Evolutionary conservation across 139 green algal species (phyloP), one percentile per base, ranked within the genome.

Genomic region (Yamagishiella unicocca): DNA sequence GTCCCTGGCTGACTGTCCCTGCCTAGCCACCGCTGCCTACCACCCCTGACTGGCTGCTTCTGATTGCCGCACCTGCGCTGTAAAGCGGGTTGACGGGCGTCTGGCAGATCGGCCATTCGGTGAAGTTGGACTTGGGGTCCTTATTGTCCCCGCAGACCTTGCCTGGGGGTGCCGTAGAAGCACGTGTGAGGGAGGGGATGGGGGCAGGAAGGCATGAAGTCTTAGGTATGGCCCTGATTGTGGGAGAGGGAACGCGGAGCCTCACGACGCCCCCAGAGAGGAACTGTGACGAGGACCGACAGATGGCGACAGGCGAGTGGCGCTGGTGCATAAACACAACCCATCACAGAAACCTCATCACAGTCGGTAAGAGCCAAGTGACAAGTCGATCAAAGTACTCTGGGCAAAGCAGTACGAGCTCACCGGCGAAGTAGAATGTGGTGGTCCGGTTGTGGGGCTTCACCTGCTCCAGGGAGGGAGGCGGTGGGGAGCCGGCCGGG

Each of bases 71-170:
- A 92, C 89, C 89, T 88, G 89, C 85, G 66, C 84, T 90, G 82
- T 92, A 92, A 5, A 92, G 85, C 31, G 89, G 89, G 81, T 92
- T 92, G 40, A 42, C 81, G 27, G 73, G 27, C 6, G 89, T 92
- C 85, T 92, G 85, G 68, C 89, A 92, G 54, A 92, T 82, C 62
- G 85, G 89, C 82, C 82, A 86, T 4, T 54, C 19, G 43, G 58
- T 62, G 9, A 33, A 43, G 68, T 87, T 42, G 4, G n/a, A 10
- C 31, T 38, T 43, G 29, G 89, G 89, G 19, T 92, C 89, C 33
- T 53, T 58, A 82, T 92, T 92, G 81, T 92, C 89, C 0, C 89
- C 89, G 75, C 89, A 92, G 31, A 92, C 89, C 89, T 92, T 92
- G 50, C 89, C 89, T 90, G 76, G 4, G 54, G 12, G n/a, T 2